These are phyloP conservation scores for Rhazya stricta DNA, from an alignment of 257 asterid species.

Conservation along the genomic window DNA sequence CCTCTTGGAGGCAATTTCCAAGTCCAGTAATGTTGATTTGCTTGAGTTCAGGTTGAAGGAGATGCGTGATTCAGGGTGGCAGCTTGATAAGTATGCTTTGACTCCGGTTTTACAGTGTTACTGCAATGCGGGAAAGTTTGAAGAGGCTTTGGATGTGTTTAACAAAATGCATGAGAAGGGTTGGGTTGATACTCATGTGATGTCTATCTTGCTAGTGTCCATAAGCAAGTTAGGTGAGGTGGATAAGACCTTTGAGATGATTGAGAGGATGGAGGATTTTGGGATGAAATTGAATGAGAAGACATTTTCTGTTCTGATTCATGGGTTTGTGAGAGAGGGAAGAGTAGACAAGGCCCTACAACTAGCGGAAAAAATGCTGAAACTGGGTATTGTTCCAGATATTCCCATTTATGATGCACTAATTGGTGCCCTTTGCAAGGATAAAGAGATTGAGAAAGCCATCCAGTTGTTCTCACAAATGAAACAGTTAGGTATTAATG, in stretches of 20 bases:
- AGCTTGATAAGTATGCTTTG: constrained; percentile 61
- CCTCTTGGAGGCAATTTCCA: constrained; percentile 68
- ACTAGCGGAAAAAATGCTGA: constrained; percentile 59
- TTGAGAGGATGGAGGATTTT: constrained; percentile 60
- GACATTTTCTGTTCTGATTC: constrained; percentile 60
- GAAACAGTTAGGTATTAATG: constrained; percentile 46
- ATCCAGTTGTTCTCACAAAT: constrained; percentile 45
- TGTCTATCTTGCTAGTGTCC: constrained; percentile 54
- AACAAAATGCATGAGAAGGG: constrained; percentile 53
- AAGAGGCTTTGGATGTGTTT: constrained; percentile 54
- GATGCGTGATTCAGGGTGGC: constrained; percentile 49
- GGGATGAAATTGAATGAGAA: constrained; percentile 58
- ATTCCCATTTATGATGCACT: constrained; percentile 62
- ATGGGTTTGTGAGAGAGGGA: constrained; percentile 63
- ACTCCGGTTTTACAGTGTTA: constrained; percentile 79
- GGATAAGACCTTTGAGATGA: constrained; percentile 63
- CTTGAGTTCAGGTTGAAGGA: constrained; percentile 64
- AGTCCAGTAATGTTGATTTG: constrained; percentile 41
- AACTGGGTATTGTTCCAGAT: constrained; percentile 45
- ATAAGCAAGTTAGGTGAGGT: constrained; percentile 66
- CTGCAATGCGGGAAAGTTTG: constrained; percentile 59
- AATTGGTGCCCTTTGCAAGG: constrained; percentile 57
- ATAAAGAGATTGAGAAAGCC: constrained; percentile 49
- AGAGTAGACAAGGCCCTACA: constrained; percentile 64
- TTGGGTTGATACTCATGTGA: constrained; percentile 69